phyloP scores from a whole-genome alignment of 176 grass and related monocot species.

The Rhipidocladum racemiflorum region DNA sequence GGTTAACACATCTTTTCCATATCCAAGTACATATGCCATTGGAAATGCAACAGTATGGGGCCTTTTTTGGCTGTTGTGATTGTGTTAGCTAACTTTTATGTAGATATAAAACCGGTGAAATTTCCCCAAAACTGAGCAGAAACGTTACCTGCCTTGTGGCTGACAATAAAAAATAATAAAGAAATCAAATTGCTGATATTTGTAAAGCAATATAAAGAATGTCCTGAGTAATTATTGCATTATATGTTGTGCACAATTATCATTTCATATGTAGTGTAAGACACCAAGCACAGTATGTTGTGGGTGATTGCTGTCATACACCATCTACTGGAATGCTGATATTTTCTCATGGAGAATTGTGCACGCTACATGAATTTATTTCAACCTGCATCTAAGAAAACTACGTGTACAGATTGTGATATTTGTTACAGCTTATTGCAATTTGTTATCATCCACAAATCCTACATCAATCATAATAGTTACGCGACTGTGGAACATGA shows the following conservation, averaged over 20 bases:
- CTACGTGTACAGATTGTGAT: neutral
- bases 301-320: neutral
- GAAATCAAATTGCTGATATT: neutral
- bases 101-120: neutral
- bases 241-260: neutral
- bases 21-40: neutral
- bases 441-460: neutral
- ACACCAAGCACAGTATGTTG: neutral
- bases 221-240: neutral
- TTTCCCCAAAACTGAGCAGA: neutral
- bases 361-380: neutral
- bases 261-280: neutral
- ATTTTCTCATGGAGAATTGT: neutral
- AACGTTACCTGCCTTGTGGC: neutral
- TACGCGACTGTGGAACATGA: neutral
- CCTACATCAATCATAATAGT: neutral
- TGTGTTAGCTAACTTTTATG: neutral
- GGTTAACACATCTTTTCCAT: conserved; percentile 11
- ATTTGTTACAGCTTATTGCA: neutral
- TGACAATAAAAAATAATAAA: neutral
- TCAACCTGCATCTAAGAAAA: neutral
- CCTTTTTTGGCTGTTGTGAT: neutral
- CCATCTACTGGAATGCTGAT: neutral
- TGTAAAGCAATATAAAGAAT: neutral
- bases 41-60: neutral